Evolutionary conservation across 2,329 filamentous ascomycete genomes (phyloP).

Genomic region (Penicillium olsonii): DNA sequence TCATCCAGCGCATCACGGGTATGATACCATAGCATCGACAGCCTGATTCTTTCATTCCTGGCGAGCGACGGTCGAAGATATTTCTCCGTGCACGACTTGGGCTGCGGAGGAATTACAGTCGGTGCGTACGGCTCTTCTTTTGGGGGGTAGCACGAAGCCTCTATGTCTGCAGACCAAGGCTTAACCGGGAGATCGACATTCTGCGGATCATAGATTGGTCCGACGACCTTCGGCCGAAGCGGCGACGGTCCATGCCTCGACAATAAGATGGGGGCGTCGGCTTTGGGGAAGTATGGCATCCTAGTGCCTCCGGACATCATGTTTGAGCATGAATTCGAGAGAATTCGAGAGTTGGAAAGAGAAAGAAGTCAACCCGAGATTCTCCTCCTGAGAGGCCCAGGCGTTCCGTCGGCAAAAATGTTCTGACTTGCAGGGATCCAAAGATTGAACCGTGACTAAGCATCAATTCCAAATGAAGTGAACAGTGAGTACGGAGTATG

Average conservation of each 20-base stretch:
- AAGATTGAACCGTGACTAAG: no score
- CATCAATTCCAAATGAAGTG: no score
- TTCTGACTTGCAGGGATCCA: no score
- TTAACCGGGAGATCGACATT: not conserved
- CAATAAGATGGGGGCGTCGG: not conserved
- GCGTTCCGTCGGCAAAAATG: no score
- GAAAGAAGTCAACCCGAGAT: no score
- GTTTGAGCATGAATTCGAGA: no score
- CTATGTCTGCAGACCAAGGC: not conserved
- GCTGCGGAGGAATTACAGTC: not conserved
- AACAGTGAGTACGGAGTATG: no score
- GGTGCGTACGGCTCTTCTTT: not conserved
- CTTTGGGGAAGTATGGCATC: not conserved
- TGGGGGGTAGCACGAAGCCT: not conserved
- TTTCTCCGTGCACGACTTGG: not conserved
- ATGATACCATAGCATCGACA: constrained; percentile 17
- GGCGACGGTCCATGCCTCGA: not conserved
- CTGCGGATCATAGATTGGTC: not conserved
- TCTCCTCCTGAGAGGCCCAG: no score
- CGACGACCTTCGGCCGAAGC: not conserved
- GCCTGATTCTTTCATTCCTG: constrained; percentile 12
- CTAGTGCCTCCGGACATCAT: no score
- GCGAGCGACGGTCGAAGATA: constrained; percentile 1
- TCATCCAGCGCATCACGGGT: constrained; percentile 10
- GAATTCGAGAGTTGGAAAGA: no score